Evolutionary conservation across 129 eudicot genomes (phyloP).

Genomic region (Smallanthus sonchifolius): DNA sequence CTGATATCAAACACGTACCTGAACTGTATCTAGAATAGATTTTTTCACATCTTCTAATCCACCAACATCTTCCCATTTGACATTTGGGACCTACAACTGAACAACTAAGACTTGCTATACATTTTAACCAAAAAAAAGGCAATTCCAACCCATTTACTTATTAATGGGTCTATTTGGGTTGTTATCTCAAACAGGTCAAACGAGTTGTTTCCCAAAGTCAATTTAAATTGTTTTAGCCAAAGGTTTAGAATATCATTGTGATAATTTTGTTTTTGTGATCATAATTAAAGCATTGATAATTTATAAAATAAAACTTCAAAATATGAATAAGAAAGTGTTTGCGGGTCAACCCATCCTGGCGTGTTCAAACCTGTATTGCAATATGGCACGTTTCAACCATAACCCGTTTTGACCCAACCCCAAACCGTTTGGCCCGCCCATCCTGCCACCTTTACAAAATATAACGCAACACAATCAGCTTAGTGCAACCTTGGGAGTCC

Average conservation of each 20-base stretch:
- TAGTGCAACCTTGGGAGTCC: slow-evolving; percentile 79
- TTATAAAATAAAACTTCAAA: not conserved
- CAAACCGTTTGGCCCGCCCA: not conserved
- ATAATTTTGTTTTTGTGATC: not conserved
- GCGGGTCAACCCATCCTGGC: not conserved
- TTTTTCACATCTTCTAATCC: slow-evolving; percentile 98
- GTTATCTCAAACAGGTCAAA: not conserved
- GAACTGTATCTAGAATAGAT: slow-evolving; percentile 93
- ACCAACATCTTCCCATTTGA: slow-evolving; percentile 99
- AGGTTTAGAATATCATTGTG: not conserved
- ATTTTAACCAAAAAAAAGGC: not conserved
- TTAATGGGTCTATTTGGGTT: not conserved
- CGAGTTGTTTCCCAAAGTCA: not conserved
- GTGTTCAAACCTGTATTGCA: not conserved
- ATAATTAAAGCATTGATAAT: not conserved
- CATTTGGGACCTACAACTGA: slow-evolving; percentile 73
- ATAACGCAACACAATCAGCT: not conserved
- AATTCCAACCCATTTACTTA: not conserved
- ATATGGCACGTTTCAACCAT: not conserved
- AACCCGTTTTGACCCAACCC: not conserved
- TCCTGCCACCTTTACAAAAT: not conserved
- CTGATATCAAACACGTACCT: slow-evolving; percentile 40
- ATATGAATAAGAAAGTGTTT: not conserved
- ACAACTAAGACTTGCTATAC: slow-evolving; percentile 9
- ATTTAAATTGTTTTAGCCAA: not conserved